A percentile compares a stretch with the other conserved stretches of the same genome.
These are phyloP conservation scores for Thymus quinquecostatus DNA, from an alignment of 257 asterid species.

Conservation along the genomic window DNA sequence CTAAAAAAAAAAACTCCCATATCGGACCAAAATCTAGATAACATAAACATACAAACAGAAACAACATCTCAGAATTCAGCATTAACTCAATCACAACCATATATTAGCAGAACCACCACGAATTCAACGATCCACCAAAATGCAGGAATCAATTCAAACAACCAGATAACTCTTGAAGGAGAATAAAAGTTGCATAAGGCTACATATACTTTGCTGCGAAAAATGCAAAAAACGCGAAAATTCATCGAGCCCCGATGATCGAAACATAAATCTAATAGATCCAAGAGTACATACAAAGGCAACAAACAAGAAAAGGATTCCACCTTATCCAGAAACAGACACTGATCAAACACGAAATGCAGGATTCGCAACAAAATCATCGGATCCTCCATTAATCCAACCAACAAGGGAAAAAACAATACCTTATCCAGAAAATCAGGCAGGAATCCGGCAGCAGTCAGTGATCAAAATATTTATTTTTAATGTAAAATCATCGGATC, in stretches of 20 bases:
- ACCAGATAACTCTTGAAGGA: constrained; percentile 14
- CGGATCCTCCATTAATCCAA: constrained; percentile 45
- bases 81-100: constrained; percentile 16
- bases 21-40: constrained; percentile 17
- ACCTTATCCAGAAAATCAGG: constrained; percentile 46
- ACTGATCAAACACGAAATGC: constrained; percentile 38
- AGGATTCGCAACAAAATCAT: constrained; percentile 37
- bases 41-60: not conserved
- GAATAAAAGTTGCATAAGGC: constrained; percentile 4
- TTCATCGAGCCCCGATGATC: constrained; percentile 27
- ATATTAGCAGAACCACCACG: constrained; percentile 5
- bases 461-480: constrained; percentile 35
- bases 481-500: constrained; percentile 46
- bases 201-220: constrained; percentile 25
- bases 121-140: constrained; percentile 25
- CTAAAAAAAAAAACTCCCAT: constrained; percentile 20
- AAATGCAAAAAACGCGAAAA: constrained; percentile 18
- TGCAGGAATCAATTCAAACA: constrained; percentile 27
- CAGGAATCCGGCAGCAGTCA: constrained; percentile 33
- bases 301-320: constrained; percentile 14
- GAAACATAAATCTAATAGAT: constrained; percentile 47
- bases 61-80: constrained; percentile 10
- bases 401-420: not conserved
- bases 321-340: constrained; percentile 34
- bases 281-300: constrained; percentile 38